Conservation (phyloP, 495 filamentous ascomycete genomes). For the Podospora fimiseda region DNA sequence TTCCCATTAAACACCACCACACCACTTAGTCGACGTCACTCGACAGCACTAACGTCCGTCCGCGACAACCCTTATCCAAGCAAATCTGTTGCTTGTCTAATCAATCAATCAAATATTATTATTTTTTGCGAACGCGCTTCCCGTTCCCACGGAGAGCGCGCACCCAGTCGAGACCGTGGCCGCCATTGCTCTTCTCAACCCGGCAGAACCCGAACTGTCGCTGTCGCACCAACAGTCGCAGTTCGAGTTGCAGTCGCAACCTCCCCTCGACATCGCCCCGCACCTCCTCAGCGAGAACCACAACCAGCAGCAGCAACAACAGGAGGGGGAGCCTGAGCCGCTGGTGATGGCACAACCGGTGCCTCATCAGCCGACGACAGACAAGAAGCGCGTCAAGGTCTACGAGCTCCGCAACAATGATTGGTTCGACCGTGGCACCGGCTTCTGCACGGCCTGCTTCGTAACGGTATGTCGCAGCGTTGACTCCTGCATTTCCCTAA, state of each 20-base stretch:
- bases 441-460: slow-evolving; percentile 81
- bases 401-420: slow-evolving; percentile 98
- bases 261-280: slow-evolving; percentile 38
- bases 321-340: slow-evolving; percentile 36
- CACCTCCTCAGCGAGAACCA: slow-evolving; percentile 31
- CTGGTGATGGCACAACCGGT: slow-evolving; percentile 82
- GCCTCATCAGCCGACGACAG: slow-evolving; percentile 66
- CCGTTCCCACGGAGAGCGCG: slow-evolving; percentile 1
- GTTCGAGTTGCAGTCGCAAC: slow-evolving; percentile 24
- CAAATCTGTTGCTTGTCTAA: slow-evolving; percentile 2
- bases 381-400: slow-evolving; percentile 97
- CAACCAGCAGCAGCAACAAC: slow-evolving; percentile 22
- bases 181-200: slow-evolving; percentile 41
- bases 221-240: background rate
- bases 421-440: slow-evolving; percentile 97
- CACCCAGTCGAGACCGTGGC: slow-evolving; percentile 37
- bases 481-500: background rate
- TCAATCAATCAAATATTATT: background rate
- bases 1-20: too few species aligned
- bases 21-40: slow-evolving; percentile 15
- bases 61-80: slow-evolving; percentile 7
- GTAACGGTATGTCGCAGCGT: slow-evolving; percentile 58
- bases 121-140: slow-evolving; percentile 5
- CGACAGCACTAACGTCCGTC: slow-evolving; percentile 4
- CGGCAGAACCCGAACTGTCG: slow-evolving; percentile 38